Conservation (phyloP, 768 basidiomycete species). For the Tulasnella sp. region DNA sequence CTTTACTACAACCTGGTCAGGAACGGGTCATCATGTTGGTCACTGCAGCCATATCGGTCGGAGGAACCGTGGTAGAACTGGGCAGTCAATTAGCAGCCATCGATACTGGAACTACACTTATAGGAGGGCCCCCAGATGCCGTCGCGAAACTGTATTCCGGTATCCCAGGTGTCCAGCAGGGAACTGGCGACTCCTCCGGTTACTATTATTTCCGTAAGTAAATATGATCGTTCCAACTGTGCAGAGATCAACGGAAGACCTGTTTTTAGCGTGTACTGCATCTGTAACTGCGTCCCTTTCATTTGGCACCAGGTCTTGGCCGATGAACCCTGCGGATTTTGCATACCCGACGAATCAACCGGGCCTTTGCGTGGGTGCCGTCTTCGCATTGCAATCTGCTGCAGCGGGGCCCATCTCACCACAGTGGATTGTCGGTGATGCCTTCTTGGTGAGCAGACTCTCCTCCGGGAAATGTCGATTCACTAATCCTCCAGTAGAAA, state of each 20-base stretch:
- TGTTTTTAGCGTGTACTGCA: conserved; percentile 52
- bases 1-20: neutral
- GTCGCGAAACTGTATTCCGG: conserved; percentile 5
- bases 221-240: neutral
- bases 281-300: neutral
- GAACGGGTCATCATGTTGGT: neutral
- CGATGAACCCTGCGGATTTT: conserved; percentile 17
- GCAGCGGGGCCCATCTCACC: neutral
- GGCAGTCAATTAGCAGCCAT: conserved; percentile 3
- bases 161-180: conserved; percentile 2
- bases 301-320: conserved; percentile 14
- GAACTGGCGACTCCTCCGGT: conserved; percentile 10
- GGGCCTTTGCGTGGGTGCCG: conserved; percentile 14
- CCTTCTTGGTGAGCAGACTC: conserved; percentile 13
- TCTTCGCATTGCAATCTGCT: neutral
- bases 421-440: conserved; percentile 19
- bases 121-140: conserved; percentile 17
- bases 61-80: neutral
- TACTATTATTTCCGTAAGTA: conserved; percentile 17
- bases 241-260: conserved; percentile 7
- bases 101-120: conserved; percentile 18
- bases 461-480: neutral
- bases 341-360: neutral
- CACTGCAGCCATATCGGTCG: neutral
- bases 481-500: neutral